phyloP scores from a whole-genome alignment of 768 basidiomycete species.

The Peribolospora kevripleyi region DNA sequence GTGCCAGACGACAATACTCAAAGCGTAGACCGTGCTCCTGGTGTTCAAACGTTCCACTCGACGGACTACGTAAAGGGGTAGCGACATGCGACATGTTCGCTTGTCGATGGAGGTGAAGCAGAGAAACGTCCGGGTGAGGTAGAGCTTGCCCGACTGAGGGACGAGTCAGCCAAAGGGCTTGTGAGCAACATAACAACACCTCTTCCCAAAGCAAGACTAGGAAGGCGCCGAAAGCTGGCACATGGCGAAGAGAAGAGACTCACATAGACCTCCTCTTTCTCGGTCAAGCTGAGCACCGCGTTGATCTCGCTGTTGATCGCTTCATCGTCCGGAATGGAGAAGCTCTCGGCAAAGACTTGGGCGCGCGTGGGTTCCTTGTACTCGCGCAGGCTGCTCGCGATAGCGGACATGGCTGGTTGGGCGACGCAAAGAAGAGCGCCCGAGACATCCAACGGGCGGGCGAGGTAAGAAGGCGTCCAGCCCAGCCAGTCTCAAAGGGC shows the following conservation, averaged over 20 bases:
- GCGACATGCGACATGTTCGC: conserved; percentile 70
- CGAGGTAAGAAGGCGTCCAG: no score
- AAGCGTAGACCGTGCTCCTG: conserved; percentile 23
- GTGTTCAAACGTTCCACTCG: conserved; percentile 59
- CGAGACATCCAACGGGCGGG: no score
- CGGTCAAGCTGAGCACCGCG: conserved; percentile 11
- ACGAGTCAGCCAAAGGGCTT: not conserved
- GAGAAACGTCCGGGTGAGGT: conserved; percentile 69
- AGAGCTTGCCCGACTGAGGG: conserved; percentile 63
- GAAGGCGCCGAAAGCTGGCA: not conserved
- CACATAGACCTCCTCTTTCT: conserved; percentile 12
- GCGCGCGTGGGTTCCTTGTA: no score
- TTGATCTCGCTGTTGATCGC: conserved; percentile 11
- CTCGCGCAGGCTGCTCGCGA: no score
- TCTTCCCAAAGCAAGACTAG: not conserved
- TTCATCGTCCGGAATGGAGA: conserved; percentile 12
- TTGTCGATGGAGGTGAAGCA: conserved; percentile 74
- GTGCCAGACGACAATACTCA: conserved; percentile 83
- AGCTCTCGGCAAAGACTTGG: conserved; percentile 9
- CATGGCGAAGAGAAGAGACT: not conserved
- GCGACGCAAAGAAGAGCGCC: no score
- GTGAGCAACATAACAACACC: no score
- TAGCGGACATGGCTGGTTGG: no score
- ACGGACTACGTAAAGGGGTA: conserved; percentile 76
- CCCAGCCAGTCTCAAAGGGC: no score